Evolutionary conservation across 169 alveolate genomes (phyloP).

Genomic region (Plasmodium vivax): DNA sequence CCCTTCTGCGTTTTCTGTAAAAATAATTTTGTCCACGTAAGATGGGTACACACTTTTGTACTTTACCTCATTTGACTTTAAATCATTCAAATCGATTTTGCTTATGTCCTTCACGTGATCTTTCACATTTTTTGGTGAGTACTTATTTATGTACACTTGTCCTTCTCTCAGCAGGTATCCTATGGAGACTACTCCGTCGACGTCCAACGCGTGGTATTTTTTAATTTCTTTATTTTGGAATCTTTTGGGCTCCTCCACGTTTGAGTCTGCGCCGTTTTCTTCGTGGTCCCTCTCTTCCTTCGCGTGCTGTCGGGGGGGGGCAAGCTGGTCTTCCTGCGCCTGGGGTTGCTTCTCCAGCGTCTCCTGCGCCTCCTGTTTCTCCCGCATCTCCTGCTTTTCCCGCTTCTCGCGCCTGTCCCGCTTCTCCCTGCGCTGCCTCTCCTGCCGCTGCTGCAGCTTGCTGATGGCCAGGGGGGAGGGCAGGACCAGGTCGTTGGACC

Average conservation of each 20-base stretch:
- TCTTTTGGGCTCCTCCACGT: neutral
- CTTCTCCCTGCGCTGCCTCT: neutral
- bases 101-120: conserved; percentile 79
- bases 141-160: conserved; percentile 91
- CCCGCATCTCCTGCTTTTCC: neutral
- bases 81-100: conserved; percentile 74
- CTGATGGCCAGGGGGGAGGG: conserved; percentile 60
- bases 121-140: conserved; percentile 85
- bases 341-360: neutral
- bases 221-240: conserved; percentile 4
- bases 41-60: conserved; percentile 84
- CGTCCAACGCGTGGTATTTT: conserved; percentile 86
- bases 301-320: neutral
- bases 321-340: neutral
- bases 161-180: conserved; percentile 93
- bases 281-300: neutral
- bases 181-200: conserved; percentile 94
- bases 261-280: neutral
- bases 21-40: conserved; percentile 95
- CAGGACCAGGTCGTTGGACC: conserved; percentile 82
- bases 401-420: neutral
- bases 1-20: conserved; percentile 94
- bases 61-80: conserved; percentile 76
- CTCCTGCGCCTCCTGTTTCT: neutral
- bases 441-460: conserved; percentile 48